A percentile compares a stretch with the other conserved stretches of the same genome.
Conservation (phyloP, 1,284 basidiomycete species). For the Rhodotorula sp. region DNA sequence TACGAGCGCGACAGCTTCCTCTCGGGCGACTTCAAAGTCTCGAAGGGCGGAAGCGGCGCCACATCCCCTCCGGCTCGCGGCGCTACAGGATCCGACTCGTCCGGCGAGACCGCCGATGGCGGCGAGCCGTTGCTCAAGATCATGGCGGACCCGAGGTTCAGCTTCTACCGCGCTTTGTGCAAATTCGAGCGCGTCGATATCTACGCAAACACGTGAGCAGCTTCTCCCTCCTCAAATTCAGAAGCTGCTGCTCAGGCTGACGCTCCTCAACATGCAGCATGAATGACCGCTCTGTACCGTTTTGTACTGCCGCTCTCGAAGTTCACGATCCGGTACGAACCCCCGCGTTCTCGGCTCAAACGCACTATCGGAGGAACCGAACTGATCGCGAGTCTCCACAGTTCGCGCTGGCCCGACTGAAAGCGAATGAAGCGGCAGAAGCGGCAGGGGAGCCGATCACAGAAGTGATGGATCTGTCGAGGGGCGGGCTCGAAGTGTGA, state of each 20-base stretch:
- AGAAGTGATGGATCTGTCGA: slow-evolving; percentile 10
- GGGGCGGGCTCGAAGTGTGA: slow-evolving; percentile 36
- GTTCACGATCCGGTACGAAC: slow-evolving; percentile 57
- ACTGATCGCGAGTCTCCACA: not conserved
- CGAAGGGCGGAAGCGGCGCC: not conserved
- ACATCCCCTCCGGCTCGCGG: not conserved
- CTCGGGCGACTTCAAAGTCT: slow-evolving; percentile 49
- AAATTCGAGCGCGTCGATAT: slow-evolving; percentile 70
- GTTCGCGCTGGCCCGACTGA: slow-evolving; percentile 35
- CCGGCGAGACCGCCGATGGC: not conserved
- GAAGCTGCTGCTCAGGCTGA: not conserved
- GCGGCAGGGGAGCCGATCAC: slow-evolving; percentile 17
- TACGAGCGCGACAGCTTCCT: slow-evolving; percentile 69
- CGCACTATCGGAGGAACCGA: too few relatives aligned
- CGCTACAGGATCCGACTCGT: not conserved
- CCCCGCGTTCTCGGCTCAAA: too few relatives aligned
- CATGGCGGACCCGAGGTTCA: slow-evolving; percentile 76
- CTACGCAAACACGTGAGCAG: slow-evolving; percentile 69
- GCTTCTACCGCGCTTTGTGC: slow-evolving; percentile 73
- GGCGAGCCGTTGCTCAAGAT: slow-evolving; percentile 64
- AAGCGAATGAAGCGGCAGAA: slow-evolving; percentile 24
- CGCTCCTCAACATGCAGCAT: slow-evolving; percentile 19
- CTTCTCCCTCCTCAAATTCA: not conserved
- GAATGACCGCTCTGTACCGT: slow-evolving; percentile 68
- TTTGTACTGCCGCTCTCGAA: slow-evolving; percentile 72